Evolutionary conservation across 495 filamentous ascomycete species (phyloP), one percentile per base, ranked within the genome.

Genomic region (Podospora bellae-mahoneyi): DNA sequence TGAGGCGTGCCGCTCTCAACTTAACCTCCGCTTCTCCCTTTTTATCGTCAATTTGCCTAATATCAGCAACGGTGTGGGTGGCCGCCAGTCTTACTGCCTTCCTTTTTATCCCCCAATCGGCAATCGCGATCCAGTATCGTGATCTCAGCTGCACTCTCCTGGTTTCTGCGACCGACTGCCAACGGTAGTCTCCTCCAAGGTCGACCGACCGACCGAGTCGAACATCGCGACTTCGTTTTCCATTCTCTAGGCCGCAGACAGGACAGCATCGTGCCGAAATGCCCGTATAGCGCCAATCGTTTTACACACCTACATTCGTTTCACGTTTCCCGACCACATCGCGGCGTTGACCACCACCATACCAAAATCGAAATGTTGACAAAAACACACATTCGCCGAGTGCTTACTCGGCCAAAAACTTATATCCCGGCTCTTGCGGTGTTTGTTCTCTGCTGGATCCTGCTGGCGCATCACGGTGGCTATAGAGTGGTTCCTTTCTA

Each of bases 321-420:
- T 48, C 39, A 48, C 39, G 6, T 13, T 16, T 48, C 13, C 39
- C 39, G 39, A 15, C 19, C 32, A 26, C 16, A 28, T 18, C 62
- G 28, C 7, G 19, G 16, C 7, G 10, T 44, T 19, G 27, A 7
- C 64, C 10, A 5, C 30, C 39, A 34, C 63, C 30, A 20, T 32
- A 32, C 7, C 30, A 32, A 32, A 32, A 13, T 65, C 32, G 62
- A 39, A 23, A 64, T 66, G 58, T 66, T 69, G 56, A 66, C 68
- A 53, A 79, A 79, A 64, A 70, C 74, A 28, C 78, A 80, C 67
- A 70, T 76, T n/a, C 78, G 78, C 75, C 88, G 81, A 75, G 88
- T 72, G 69, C 79, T 73, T 69, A 84, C 71, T 81, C 85, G 65
- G 81, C 87, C 66, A 75, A 82, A 69, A 70, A 73, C 70, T 44